Evolutionary conservation across 257 asterid species (phyloP), one percentile per base, ranked within the genome.

Genomic region (Vinca minor): DNA sequence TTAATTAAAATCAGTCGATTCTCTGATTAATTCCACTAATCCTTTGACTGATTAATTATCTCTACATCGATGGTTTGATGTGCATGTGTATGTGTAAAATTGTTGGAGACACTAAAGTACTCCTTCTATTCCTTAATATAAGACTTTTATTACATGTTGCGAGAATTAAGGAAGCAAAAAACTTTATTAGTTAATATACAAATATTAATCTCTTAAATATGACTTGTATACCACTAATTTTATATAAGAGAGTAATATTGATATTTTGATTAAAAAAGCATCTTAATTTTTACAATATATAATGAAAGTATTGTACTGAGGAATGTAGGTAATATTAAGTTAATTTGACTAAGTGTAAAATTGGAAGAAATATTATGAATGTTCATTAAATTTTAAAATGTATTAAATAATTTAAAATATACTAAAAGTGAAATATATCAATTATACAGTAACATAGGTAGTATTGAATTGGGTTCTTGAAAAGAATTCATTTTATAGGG

Each of bases 21-120:
- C 59, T 39, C 50, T 26, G 61, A 31, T 68, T 56, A 65, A 73
- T 49, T 64, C 77, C 87, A 81, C 83, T 80, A 69, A 66, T 76
- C 66, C 52, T 49, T 63, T 20, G 45, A 18, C 57, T 56, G 65
- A 70, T 79, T 64, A 66, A 62, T 66, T 71, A 64, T 71, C 71
- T 44, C 47, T 17, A 60, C 69, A 62, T 52, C 77, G 69, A 57
- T 57, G 65, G n/a, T n/a, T n/a, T n/a, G n/a, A n/a, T n/a, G n/a
- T n/a, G n/a, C n/a, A n/a, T n/a, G n/a, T n/a, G n/a, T n/a, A 67
- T 46, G 59, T 58, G 59, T 45, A 31, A 17, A 39, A 39, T 14
- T 0, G 11, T 15, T 48, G 26, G 42, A 73, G 68, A 57, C 53
- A 53, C 15, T 34, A 60, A 71, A 65, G 38, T n/a, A 44, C n/a